Evolutionary conservation across 371 early-diverging fungal genomes (phyloP).

Genomic region (Zychaea mexicana): DNA sequence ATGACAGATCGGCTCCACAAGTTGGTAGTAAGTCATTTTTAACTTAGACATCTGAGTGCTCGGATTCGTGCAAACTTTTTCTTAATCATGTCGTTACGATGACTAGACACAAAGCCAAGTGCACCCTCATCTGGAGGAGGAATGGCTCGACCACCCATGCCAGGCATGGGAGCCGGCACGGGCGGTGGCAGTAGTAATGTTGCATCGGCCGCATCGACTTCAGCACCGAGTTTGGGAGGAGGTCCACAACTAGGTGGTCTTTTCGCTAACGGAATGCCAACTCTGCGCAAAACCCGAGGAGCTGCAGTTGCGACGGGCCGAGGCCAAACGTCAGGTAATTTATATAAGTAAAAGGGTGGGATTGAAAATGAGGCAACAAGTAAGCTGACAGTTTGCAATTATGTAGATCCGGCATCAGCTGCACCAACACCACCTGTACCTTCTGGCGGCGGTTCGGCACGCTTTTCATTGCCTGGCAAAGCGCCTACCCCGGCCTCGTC

Average conservation of each 20-base stretch:
- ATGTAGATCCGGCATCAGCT: background rate
- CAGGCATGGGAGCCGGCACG: slow-evolving; percentile 12
- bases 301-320: slow-evolving; percentile 41
- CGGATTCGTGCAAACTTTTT: no score
- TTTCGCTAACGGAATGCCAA: slow-evolving; percentile 72
- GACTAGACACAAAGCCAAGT: slow-evolving; percentile 18
- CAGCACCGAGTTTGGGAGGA: slow-evolving; percentile 23
- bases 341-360: no score
- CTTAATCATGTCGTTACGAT: background rate
- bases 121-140: slow-evolving; percentile 17
- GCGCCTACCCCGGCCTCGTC: slow-evolving; percentile 12
- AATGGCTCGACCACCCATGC: slow-evolving; percentile 40
- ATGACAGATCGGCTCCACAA: slow-evolving; percentile 75
- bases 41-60: background rate
- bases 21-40: slow-evolving; percentile 42
- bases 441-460: slow-evolving; percentile 8
- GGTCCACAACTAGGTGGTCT: slow-evolving; percentile 59
- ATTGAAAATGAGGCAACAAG: no score
- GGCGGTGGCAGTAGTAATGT: background rate
- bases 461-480: slow-evolving; percentile 18
- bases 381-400: no score
- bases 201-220: slow-evolving; percentile 18
- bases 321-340: slow-evolving; percentile 16
- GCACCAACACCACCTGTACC: slow-evolving; percentile 17
- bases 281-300: slow-evolving; percentile 57